Percentiles rank a stretch among this genome's conserved stretches.
Conservation (phyloP, 2,329 filamentous ascomycete species). For the Botrytis sinoallii region DNA sequence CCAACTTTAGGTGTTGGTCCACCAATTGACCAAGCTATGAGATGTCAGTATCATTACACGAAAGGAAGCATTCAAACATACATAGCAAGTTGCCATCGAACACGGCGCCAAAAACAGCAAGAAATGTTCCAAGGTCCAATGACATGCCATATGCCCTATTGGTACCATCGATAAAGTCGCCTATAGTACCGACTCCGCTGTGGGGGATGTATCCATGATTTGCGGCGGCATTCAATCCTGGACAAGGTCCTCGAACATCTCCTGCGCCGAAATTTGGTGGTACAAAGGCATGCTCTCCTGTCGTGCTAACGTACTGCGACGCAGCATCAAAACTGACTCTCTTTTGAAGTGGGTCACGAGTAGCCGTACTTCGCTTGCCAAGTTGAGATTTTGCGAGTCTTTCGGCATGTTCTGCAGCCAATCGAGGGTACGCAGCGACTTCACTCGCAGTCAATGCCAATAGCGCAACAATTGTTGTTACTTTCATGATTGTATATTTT, state of each 20-base stretch:
- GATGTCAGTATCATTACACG: neutral
- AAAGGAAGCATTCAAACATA: neutral
- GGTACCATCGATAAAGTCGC: conserved; percentile 36
- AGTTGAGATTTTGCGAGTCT: neutral
- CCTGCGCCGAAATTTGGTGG: conserved; percentile 25
- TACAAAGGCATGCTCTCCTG: conserved; percentile 23
- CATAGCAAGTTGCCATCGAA: neutral
- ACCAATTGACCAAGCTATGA: conserved; percentile 4
- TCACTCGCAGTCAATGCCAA: neutral
- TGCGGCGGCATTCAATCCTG: conserved; percentile 42
- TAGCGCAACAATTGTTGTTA: neutral
- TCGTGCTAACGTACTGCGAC: conserved; percentile 11
- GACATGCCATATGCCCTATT: conserved; percentile 13
- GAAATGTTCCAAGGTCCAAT: conserved; percentile 7
- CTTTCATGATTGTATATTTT: conserved; percentile 2
- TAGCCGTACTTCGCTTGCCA: conserved; percentile 11
- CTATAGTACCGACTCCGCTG: conserved; percentile 35
- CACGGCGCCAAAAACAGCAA: conserved; percentile 4
- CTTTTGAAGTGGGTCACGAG: neutral
- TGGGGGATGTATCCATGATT: conserved; percentile 43
- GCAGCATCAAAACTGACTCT: conserved; percentile 4
- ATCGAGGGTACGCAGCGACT: neutral
- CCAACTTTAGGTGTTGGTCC: neutral
- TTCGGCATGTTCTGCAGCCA: neutral
- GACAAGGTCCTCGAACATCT: conserved; percentile 34